Conservation (phyloP, 148 eudicot genomes). For the Agrostemma githago region DNA sequence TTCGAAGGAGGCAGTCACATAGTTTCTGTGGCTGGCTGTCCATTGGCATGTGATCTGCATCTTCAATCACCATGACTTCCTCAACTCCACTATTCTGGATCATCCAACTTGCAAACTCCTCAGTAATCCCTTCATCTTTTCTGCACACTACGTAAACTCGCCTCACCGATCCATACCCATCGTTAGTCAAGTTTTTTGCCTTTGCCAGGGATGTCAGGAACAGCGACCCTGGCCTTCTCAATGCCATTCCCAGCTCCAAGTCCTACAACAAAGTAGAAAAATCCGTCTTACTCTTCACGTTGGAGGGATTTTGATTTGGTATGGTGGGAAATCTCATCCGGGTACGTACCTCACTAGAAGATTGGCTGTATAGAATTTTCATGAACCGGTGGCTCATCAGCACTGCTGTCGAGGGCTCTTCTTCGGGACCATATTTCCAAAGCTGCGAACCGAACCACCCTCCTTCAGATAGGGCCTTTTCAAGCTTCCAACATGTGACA, state of each 20-base stretch:
- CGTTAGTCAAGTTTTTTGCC: constrained; percentile 27
- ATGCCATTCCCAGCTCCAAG: constrained; percentile 29
- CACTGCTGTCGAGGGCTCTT: constrained; percentile 21
- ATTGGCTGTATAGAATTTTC: constrained; percentile 15
- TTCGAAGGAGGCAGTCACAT: constrained; percentile 29
- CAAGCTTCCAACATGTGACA: constrained; percentile 10
- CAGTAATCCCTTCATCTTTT: constrained; percentile 28
- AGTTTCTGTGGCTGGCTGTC: constrained; percentile 33
- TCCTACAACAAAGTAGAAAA: constrained; percentile 26
- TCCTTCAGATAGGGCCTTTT: constrained; percentile 13
- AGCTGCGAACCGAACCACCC: constrained; percentile 21
- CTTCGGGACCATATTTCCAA: constrained; percentile 9
- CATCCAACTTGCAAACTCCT: constrained; percentile 34
- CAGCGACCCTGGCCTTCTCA: constrained; percentile 30
- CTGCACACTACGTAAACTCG: constrained; percentile 32
- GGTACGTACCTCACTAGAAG: constrained; percentile 29
- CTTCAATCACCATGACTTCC: constrained; percentile 39
- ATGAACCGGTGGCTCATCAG: constrained; percentile 20
- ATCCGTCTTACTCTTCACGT: no score
- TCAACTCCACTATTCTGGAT: constrained; percentile 27
- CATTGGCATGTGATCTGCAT: constrained; percentile 53
- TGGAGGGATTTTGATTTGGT: no score
- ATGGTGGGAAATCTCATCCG: no score
- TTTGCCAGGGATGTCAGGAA: constrained; percentile 17
- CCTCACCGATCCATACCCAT: constrained; percentile 37